Percentiles rank a stretch among this genome's conserved stretches.
These are phyloP conservation scores for Yarrowia sp. DNA, from an alignment of 805 yeast species.

Conservation along the genomic window DNA sequence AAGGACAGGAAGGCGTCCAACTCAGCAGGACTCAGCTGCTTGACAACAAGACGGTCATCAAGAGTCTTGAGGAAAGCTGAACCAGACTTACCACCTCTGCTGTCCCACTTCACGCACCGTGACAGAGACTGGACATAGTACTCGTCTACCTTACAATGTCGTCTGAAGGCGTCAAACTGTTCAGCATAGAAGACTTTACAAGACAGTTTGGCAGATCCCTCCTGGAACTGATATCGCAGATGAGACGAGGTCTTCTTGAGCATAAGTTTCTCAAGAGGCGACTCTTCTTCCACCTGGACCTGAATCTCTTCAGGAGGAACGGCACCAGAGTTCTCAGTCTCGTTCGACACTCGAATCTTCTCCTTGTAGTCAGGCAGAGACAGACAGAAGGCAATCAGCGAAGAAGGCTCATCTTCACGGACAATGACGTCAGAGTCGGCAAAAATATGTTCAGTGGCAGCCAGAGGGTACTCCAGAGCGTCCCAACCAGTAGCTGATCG, in stretches of 20 bases:
- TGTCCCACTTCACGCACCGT: constrained; percentile 94
- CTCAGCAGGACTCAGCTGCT: constrained; percentile 86
- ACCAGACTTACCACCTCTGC: constrained; percentile 96
- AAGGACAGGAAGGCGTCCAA: constrained; percentile 91
- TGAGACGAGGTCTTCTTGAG: constrained; percentile 86
- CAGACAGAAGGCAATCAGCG: constrained; percentile 89
- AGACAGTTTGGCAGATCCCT: constrained; percentile 79
- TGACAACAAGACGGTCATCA: constrained; percentile 87
- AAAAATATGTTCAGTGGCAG: constrained; percentile 84
- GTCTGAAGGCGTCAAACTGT: constrained; percentile 92
- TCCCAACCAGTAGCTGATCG: constrained; percentile 95
- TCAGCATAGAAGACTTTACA: constrained; percentile 96
- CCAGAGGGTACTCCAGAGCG: constrained; percentile 83
- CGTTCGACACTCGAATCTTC: constrained; percentile 58
- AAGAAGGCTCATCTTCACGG: constrained; percentile 95
- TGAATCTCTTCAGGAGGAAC: constrained; percentile 18
- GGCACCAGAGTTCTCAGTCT: constrained; percentile 36
- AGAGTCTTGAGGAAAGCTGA: constrained; percentile 90
- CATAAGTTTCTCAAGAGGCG: constrained; percentile 68
- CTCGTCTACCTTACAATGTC: constrained; percentile 77
- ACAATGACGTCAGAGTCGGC: constrained; percentile 93
- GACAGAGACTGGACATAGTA: constrained; percentile 87
- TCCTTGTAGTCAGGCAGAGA: constrained; percentile 82
- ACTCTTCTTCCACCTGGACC: constrained; percentile 12
- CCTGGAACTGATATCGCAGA: constrained; percentile 88